Percentiles rank a stretch among this genome's conserved stretches.
Conservation (phyloP, 1,284 basidiomycete genomes). For the Melampsora americana region DNA sequence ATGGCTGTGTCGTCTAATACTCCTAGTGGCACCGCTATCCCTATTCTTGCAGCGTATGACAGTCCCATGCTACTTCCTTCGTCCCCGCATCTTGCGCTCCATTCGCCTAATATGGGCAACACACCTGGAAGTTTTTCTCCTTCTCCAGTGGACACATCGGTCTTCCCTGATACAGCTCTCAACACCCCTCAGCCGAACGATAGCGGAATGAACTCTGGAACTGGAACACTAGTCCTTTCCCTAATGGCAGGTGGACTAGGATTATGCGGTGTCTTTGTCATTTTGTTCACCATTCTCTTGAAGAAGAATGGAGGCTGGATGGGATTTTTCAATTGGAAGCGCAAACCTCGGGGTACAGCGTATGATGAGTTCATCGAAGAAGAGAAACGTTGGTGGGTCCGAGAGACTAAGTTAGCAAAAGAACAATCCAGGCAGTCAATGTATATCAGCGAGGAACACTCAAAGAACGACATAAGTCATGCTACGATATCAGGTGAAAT, state of each 20-base stretch:
- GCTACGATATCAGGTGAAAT: not conserved
- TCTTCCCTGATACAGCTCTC: constrained; percentile 12
- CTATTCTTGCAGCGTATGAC: constrained; percentile 4
- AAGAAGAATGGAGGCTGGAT: constrained; percentile 26
- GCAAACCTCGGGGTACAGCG: constrained; percentile 36
- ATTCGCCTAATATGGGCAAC: constrained; percentile 26
- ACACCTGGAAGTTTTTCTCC: constrained; percentile 41
- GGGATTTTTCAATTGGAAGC: constrained; percentile 18
- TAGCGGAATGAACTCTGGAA: constrained; percentile 1
- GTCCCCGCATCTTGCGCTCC: constrained; percentile 21
- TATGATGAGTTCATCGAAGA: constrained; percentile 45
- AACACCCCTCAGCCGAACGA: constrained; percentile 19
- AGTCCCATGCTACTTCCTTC: constrained; percentile 25
- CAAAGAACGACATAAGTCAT: not conserved
- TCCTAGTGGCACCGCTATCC: not conserved
- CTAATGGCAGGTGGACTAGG: constrained; percentile 34
- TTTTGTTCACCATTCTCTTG: constrained; percentile 8
- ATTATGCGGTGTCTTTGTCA: constrained; percentile 23
- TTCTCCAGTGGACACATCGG: constrained; percentile 15
- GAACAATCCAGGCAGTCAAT: constrained; percentile 13
- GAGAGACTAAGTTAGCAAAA: constrained; percentile 18
- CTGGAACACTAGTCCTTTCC: constrained; percentile 19
- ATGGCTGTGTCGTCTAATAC: not conserved
- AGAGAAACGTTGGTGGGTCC: constrained; percentile 37
- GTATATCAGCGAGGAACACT: not conserved